Conservation (phyloP, 495 filamentous ascomycete genomes). For the Xylaria sp. region DNA sequence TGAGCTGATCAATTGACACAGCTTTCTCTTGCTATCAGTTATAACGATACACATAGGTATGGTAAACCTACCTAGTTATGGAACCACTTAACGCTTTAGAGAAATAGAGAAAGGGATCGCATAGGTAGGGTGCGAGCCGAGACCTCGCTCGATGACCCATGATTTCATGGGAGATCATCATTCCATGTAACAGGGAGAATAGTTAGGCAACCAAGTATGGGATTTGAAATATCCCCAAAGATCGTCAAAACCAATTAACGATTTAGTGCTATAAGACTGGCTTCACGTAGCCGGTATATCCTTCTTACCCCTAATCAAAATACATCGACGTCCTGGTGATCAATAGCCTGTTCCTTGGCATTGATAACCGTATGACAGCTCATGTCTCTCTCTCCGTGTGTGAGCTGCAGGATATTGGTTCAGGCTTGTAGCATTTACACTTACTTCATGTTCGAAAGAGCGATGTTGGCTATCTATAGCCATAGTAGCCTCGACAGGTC, state of each 20-base stretch:
- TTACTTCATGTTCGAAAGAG: not conserved
- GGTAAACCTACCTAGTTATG: not conserved
- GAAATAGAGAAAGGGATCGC: not conserved
- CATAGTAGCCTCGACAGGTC: not conserved
- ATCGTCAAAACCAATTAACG: not conserved
- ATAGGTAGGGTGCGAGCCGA: too few relatives aligned
- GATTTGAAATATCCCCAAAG: not conserved
- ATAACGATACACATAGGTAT: not conserved
- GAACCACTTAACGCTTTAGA: not conserved
- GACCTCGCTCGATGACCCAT: too few relatives aligned
- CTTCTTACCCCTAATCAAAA: not conserved
- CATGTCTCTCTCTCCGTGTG: too few relatives aligned
- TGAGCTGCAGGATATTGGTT: not conserved
- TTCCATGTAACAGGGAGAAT: not conserved
- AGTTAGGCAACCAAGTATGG: not conserved
- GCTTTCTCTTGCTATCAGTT: not conserved
- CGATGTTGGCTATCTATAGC: not conserved
- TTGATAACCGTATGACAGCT: not conserved
- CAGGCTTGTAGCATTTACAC: not conserved
- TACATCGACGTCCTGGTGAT: not conserved
- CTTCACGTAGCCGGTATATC: not conserved
- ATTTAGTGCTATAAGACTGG: not conserved
- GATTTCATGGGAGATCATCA: not conserved
- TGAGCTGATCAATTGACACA: not conserved
- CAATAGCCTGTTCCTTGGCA: not conserved